Evolutionary conservation across 148 eudicot species (phyloP).

Genomic region (Silene uniflora): DNA sequence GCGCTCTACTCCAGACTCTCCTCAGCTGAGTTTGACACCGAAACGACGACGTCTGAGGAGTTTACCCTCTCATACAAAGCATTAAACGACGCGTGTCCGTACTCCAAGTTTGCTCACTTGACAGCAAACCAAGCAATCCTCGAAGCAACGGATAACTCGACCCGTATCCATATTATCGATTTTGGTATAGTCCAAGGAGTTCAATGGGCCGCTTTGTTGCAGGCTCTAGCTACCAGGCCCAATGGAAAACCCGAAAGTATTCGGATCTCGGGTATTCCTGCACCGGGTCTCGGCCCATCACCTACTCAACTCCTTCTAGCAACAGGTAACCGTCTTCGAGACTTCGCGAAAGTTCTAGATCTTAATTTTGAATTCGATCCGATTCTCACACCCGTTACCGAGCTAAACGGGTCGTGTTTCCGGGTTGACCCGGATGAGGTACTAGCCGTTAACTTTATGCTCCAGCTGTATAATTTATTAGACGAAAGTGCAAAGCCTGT

Average conservation of each 20-base stretch:
- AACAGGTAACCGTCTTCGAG: constrained; percentile 71
- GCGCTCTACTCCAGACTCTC: constrained; percentile 50
- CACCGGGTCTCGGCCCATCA: constrained; percentile 49
- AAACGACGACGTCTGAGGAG: constrained; percentile 54
- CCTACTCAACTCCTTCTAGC: constrained; percentile 43
- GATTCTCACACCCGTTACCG: constrained; percentile 44
- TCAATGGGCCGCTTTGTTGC: constrained; percentile 90
- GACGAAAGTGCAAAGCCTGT: constrained; percentile 44
- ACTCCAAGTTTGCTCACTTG: constrained; percentile 76
- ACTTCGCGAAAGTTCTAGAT: constrained; percentile 60
- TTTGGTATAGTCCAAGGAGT: constrained; percentile 90
- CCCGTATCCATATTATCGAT: constrained; percentile 74
- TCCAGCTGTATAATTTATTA: constrained; percentile 63
- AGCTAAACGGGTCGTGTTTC: constrained; percentile 44
- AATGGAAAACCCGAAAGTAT: constrained; percentile 66
- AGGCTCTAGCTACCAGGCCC: constrained; percentile 83
- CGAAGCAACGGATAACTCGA: constrained; percentile 58
- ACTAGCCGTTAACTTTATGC: constrained; percentile 81
- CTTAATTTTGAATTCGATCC: constrained; percentile 65
- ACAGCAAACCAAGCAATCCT: constrained; percentile 94
- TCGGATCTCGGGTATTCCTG: constrained; percentile 85
- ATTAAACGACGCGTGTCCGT: constrained; percentile 84
- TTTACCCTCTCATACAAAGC: constrained; percentile 62
- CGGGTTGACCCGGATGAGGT: constrained; percentile 59
- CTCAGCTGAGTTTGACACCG: background rate